A percentile compares a stretch with the other conserved stretches of the same genome.
These are phyloP conservation scores for Lentinus brumalis DNA, from an alignment of 768 basidiomycete genomes.

Conservation along the genomic window DNA sequence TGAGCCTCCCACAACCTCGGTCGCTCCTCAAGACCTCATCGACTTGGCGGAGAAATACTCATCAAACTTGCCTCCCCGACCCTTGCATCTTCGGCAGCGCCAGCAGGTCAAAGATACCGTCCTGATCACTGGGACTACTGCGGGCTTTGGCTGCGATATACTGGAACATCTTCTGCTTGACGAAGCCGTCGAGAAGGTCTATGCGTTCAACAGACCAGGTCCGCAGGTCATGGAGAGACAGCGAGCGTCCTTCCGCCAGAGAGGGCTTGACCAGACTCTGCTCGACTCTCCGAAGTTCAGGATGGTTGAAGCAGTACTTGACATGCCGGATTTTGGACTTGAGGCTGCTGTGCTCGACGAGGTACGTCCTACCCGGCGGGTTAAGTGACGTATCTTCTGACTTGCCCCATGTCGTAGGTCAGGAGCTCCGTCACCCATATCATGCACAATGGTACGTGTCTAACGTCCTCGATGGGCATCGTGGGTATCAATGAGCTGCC, in stretches of 20 bases:
- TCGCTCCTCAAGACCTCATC: constrained; percentile 24
- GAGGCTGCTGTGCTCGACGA: background rate
- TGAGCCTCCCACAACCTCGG: background rate
- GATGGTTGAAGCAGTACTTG: background rate
- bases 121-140: constrained; percentile 37
- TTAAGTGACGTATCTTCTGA: too few species aligned
- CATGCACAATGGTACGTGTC: constrained; percentile 32
- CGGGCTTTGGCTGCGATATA: constrained; percentile 30
- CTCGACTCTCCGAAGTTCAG: constrained; percentile 2
- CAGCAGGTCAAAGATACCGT: constrained; percentile 18
- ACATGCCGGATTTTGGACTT: background rate
- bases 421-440: constrained; percentile 11
- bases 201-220: constrained; percentile 24
- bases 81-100: background rate
- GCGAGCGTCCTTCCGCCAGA: constrained; percentile 1
- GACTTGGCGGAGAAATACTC: constrained; percentile 43
- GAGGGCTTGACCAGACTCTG: constrained; percentile 1
- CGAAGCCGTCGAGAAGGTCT: constrained; percentile 21
- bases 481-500: background rate
- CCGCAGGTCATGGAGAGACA: constrained; percentile 5
- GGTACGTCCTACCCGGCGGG: background rate
- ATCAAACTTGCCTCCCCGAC: constrained; percentile 11
- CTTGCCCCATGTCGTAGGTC: too few species aligned
- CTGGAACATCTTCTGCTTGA: constrained; percentile 23
- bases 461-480: background rate